phyloP scores from a whole-genome alignment of 1,284 basidiomycete species.

The Austroboletus novae-zelandiae region DNA sequence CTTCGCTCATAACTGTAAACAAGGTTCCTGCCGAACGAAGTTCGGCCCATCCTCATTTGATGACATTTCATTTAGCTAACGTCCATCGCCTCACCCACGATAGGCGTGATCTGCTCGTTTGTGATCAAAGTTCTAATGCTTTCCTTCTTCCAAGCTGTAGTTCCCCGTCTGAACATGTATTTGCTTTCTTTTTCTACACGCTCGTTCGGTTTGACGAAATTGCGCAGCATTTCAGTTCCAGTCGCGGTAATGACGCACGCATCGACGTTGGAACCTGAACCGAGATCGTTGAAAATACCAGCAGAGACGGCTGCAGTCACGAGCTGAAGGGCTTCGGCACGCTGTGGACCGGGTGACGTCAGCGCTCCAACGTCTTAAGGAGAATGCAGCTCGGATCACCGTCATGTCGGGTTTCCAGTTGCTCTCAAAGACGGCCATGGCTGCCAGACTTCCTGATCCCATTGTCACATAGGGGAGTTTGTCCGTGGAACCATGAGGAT shows the following conservation, averaged over 20 bases:
- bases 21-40: too few relatives aligned
- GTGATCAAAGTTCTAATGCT: constrained; percentile 70
- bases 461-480: constrained; percentile 99
- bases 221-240: constrained; percentile 85
- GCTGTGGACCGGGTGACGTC: constrained; percentile 43
- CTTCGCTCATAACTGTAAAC: too few relatives aligned
- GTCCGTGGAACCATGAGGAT: constrained; percentile 97
- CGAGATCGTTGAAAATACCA: constrained; percentile 99
- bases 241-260: constrained; percentile 90
- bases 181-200: constrained; percentile 79
- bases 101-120: constrained; percentile 61
- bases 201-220: constrained; percentile 91
- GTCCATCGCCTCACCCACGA: constrained; percentile 72
- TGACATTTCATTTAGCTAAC: constrained; percentile 43
- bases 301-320: constrained; percentile 88
- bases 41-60: too few relatives aligned
- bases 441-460: constrained; percentile 94
- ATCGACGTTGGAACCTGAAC: constrained; percentile 97
- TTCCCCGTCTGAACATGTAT: constrained; percentile 76
- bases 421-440: constrained; percentile 97
- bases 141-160: constrained; percentile 87
- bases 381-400: constrained; percentile 40
- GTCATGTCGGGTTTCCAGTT: constrained; percentile 84
- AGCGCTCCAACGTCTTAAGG: not conserved
- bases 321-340: constrained; percentile 79